Percentiles rank a stretch among this genome's conserved stretches.
These are phyloP conservation scores for Kwoniella europaea DNA, from an alignment of 768 basidiomycete genomes.

Conservation along the genomic window DNA sequence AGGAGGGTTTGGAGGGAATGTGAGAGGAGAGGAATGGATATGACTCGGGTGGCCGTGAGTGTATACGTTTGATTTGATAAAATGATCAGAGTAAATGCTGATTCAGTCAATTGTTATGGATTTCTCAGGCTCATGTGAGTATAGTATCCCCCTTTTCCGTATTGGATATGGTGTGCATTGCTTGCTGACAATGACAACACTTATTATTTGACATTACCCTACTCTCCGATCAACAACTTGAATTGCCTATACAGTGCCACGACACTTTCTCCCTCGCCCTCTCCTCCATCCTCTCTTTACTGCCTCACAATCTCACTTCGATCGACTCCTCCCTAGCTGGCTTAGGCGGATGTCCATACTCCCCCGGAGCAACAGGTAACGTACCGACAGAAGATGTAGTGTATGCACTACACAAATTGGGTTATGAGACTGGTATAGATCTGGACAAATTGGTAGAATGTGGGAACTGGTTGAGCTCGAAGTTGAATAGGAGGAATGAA, in stretches of 20 bases:
- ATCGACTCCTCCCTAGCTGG: conserved; percentile 84
- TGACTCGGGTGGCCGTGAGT: conserved; percentile 73
- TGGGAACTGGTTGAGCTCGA: conserved; percentile 80
- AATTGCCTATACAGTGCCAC: conserved; percentile 37
- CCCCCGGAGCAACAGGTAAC: conserved; percentile 93
- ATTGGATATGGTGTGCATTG: neutral
- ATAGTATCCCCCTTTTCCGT: too few species aligned
- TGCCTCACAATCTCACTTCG: conserved; percentile 72
- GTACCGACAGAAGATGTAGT: conserved; percentile 89
- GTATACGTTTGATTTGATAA: neutral
- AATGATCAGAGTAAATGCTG: too few species aligned
- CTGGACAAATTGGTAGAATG: conserved; percentile 73
- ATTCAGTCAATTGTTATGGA: too few species aligned
- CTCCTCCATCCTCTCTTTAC: conserved; percentile 35
- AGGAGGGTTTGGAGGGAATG: conserved; percentile 73
- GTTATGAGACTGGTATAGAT: conserved; percentile 67
- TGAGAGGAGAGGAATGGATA: conserved; percentile 64
- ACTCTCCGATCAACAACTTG: neutral
- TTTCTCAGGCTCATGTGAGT: too few species aligned
- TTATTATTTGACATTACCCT: neutral
- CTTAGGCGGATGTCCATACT: conserved; percentile 93
- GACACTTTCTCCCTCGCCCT: conserved; percentile 50
- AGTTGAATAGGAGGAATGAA: conserved; percentile 70
- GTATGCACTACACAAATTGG: conserved; percentile 74
- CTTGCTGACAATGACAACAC: neutral